A percentile compares a stretch with the other conserved stretches of the same genome.
These are phyloP conservation scores for Mycena haematopus DNA, from an alignment of 768 basidiomycete genomes.

Conservation along the genomic window DNA sequence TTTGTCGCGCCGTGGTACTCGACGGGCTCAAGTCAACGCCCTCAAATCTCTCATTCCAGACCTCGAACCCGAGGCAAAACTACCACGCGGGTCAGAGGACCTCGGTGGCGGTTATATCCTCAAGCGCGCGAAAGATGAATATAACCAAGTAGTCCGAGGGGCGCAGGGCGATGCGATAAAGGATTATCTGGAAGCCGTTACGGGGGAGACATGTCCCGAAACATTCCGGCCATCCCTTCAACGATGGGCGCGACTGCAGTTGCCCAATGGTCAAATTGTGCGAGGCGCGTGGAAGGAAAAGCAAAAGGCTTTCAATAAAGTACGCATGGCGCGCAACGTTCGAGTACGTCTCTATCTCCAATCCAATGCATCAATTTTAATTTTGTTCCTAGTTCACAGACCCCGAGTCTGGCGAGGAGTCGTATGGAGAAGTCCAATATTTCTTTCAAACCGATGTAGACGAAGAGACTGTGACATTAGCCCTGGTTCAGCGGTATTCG, in stretches of 20 bases:
- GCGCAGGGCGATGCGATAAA: neutral
- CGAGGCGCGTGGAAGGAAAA: conserved; percentile 29
- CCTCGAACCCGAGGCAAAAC: conserved; percentile 1
- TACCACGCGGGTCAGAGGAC: conserved; percentile 13
- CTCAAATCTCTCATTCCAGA: conserved; percentile 25
- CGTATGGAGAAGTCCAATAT: conserved; percentile 27
- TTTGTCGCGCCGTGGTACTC: conserved; percentile 1
- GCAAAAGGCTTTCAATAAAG: conserved; percentile 10
- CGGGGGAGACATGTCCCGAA: neutral
- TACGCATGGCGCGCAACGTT: conserved; percentile 23
- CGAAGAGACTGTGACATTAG: conserved; percentile 16
- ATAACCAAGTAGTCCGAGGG: conserved; percentile 7
- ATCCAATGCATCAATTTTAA: neutral
- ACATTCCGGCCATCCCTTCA: neutral
- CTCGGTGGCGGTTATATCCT: conserved; percentile 22
- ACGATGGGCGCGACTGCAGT: conserved; percentile 29
- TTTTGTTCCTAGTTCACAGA: neutral
- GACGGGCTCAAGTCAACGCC: conserved; percentile 20
- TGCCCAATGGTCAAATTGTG: conserved; percentile 36
- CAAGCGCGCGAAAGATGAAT: conserved; percentile 19
- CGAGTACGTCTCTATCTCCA: neutral
- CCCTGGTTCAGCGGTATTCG: conserved; percentile 16
- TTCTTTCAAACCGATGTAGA: conserved; percentile 27
- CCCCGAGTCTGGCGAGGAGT: neutral
- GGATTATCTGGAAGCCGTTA: neutral